Evolutionary conservation across 2,329 filamentous ascomycete genomes (phyloP).

Genomic region (Clonostachys sp.): DNA sequence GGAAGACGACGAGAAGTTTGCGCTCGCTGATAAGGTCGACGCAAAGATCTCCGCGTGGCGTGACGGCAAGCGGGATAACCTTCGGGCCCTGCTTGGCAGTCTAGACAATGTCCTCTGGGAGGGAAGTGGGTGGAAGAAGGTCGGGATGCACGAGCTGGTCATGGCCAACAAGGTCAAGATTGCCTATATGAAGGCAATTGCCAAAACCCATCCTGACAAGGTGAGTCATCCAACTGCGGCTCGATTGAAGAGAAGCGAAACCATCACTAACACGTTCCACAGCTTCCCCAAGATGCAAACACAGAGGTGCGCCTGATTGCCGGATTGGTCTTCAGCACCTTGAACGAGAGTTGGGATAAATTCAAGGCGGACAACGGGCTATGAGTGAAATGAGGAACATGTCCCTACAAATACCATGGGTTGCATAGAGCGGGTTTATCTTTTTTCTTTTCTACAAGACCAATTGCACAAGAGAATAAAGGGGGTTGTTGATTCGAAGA

Average conservation of each 20-base stretch:
- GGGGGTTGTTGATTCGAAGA: no score
- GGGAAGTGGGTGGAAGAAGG: conserved; percentile 92
- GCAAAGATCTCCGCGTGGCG: conserved; percentile 76
- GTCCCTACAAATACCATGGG: no score
- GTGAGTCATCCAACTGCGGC: no score
- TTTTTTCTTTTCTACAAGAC: background rate
- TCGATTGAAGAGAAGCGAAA: background rate
- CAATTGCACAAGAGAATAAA: no score
- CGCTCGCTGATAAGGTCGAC: conserved; percentile 80
- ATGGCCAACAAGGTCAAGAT: conserved; percentile 96
- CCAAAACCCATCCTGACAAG: conserved; percentile 98
- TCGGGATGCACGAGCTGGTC: conserved; percentile 89
- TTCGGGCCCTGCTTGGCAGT: conserved; percentile 81
- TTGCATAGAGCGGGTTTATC: background rate
- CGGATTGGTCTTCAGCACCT: conserved; percentile 59
- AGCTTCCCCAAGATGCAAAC: conserved; percentile 60
- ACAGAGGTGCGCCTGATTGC: conserved; percentile 65
- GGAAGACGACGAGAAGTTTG: conserved; percentile 90
- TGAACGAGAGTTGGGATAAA: conserved; percentile 71
- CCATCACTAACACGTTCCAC: conserved; percentile 1
- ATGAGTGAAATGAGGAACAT: conserved; percentile 19
- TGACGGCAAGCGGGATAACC: conserved; percentile 86
- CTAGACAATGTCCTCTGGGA: conserved; percentile 89
- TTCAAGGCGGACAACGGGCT: conserved; percentile 67
- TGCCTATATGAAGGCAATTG: conserved; percentile 98